Conservation (phyloP, 371 early-diverging fungal genomes). For the Sporodiniella umbellata region DNA sequence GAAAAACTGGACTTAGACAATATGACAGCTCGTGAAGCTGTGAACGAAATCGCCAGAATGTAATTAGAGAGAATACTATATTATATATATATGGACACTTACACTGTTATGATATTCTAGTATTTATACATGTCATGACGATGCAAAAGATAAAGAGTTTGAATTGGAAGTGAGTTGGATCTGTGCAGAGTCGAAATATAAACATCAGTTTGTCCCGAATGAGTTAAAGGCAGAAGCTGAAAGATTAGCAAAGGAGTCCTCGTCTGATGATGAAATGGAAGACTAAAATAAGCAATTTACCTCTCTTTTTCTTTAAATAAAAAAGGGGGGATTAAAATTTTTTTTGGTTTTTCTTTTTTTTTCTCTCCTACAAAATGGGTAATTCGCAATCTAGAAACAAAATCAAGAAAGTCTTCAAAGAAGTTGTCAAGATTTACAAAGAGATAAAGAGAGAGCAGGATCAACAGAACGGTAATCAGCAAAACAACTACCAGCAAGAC, state of each 20-base stretch:
- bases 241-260: conserved; percentile 70
- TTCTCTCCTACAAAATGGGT: not conserved
- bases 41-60: conserved; percentile 94
- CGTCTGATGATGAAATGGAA: conserved; percentile 55
- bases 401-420: conserved; percentile 13
- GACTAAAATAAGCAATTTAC: conserved; percentile 22
- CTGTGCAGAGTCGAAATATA: conserved; percentile 75
- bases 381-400: conserved; percentile 30
- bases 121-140: conserved; percentile 94
- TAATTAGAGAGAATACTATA: conserved; percentile 32
- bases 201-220: conserved; percentile 86
- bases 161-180: conserved; percentile 97
- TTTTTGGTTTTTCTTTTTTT: conserved; percentile 1
- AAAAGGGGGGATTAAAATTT: not conserved
- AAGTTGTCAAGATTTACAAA: conserved; percentile 28
- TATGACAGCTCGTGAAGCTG: conserved; percentile 86
- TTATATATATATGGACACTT: not conserved
- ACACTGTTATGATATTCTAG: conserved; percentile 38
- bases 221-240: conserved; percentile 87
- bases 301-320: not conserved
- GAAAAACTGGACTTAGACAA: conserved; percentile 90
- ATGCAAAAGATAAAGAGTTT: conserved; percentile 96
- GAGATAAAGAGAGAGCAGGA: conserved; percentile 19
- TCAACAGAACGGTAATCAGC: conserved; percentile 2
- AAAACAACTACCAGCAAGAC: conserved; percentile 13